Conservation (phyloP, 2,329 filamentous ascomycete species). For the Grosmannia huntii region DNA sequence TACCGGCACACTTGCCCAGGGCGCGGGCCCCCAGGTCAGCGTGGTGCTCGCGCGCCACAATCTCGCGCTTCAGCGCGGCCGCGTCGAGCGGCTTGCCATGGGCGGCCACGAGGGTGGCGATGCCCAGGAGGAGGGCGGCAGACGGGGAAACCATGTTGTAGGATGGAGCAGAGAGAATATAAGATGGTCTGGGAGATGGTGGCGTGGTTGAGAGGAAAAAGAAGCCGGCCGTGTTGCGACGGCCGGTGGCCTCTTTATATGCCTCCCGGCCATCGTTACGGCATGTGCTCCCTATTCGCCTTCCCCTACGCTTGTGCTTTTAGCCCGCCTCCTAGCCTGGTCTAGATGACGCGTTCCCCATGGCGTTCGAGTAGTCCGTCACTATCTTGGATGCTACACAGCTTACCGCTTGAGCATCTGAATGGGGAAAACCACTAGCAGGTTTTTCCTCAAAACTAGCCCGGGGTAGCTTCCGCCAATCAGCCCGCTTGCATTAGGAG, state of each 20-base stretch:
- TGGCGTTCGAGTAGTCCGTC: background rate
- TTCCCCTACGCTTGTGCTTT: background rate
- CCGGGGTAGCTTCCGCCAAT: background rate
- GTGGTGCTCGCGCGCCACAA: conserved; percentile 20
- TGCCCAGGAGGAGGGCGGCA: conserved; percentile 14
- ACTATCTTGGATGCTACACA: background rate
- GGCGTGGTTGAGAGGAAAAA: background rate
- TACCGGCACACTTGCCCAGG: conserved; percentile 25
- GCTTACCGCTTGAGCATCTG: background rate
- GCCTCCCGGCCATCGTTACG: background rate
- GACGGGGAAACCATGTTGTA: conserved; percentile 13
- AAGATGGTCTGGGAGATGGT: background rate
- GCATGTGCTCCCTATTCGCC: background rate
- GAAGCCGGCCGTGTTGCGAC: background rate
- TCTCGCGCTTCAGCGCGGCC: conserved; percentile 20
- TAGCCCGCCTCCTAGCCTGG: background rate
- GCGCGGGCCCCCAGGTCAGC: conserved; percentile 22
- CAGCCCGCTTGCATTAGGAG: background rate
- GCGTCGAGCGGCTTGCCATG: conserved; percentile 20
- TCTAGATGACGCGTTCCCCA: background rate
- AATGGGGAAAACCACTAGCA: background rate
- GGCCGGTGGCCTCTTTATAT: background rate
- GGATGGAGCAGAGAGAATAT: background rate
- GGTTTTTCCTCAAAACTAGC: background rate
- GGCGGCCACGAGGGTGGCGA: background rate